Conservation (phyloP, 2,329 filamentous ascomycete genomes). For the Zymoseptoria crescenta region DNA sequence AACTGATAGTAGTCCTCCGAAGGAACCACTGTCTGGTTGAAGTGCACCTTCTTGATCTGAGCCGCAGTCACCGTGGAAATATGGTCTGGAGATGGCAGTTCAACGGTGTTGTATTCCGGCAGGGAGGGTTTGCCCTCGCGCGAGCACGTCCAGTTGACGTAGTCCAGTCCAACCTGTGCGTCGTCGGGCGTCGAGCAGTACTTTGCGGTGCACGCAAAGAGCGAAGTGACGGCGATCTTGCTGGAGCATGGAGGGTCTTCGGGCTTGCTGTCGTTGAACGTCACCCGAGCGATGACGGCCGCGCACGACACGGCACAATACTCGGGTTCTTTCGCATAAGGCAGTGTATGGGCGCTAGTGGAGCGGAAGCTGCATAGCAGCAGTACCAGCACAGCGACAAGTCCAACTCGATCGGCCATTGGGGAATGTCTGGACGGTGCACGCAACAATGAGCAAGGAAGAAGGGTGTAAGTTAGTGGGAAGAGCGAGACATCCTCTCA, state of each 20-base stretch:
- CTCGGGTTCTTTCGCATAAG: not conserved
- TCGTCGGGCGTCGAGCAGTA: constrained; percentile 1
- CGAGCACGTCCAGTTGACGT: not conserved
- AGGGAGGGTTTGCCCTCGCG: not conserved
- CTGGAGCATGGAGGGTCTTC: not conserved
- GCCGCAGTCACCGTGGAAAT: not conserved
- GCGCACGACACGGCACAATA: not conserved
- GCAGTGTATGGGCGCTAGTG: not conserved
- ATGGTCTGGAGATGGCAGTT: not conserved
- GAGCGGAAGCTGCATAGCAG: not conserved
- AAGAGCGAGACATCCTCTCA: not conserved
- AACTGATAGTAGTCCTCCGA: not conserved
- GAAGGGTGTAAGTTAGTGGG: not conserved
- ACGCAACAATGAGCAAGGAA: not conserved
- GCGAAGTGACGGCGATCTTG: not conserved
- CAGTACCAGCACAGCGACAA: not conserved
- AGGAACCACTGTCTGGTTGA: not conserved
- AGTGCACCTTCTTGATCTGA: not conserved
- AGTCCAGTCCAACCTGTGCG: not conserved
- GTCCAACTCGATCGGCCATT: not conserved
- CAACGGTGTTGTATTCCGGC: not conserved
- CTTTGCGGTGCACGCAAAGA: not conserved
- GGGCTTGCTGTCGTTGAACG: not conserved
- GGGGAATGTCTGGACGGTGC: not conserved
- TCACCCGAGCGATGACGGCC: not conserved